phyloP scores from a whole-genome alignment of 495 filamentous ascomycete genomes.

The Cercophora sp. region DNA sequence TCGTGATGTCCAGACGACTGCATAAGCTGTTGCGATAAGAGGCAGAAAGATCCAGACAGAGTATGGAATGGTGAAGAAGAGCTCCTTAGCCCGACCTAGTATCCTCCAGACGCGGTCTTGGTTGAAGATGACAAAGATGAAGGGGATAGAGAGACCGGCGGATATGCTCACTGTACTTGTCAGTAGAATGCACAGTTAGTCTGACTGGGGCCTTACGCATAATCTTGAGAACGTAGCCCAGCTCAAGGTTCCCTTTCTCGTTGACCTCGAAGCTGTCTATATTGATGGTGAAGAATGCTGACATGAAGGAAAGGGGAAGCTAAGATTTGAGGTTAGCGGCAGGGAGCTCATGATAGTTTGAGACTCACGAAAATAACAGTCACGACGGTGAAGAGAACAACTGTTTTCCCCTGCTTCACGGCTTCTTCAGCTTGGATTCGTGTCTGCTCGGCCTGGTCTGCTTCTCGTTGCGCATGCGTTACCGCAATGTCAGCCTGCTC shows the following conservation, averaged over 20 bases:
- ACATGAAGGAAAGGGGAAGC: conserved; percentile 1
- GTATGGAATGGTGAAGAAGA: no score
- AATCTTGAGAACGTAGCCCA: not conserved
- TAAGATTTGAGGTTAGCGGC: not conserved
- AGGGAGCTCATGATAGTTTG: not conserved
- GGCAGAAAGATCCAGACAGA: no score
- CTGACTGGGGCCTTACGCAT: not conserved
- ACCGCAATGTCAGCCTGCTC: not conserved
- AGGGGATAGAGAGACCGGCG: not conserved
- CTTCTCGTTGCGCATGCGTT: not conserved
- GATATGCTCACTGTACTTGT: conserved; percentile 1
- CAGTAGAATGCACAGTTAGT: not conserved
- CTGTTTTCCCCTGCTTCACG: conserved; percentile 1
- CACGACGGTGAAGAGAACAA: not conserved
- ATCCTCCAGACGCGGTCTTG: not conserved
- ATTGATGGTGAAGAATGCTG: not conserved
- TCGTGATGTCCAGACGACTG: no score
- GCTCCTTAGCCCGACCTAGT: no score
- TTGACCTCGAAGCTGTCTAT: not conserved
- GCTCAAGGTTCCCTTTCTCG: not conserved
- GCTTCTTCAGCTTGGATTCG: not conserved
- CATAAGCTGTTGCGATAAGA: no score
- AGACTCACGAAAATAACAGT: not conserved
- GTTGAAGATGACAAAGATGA: conserved; percentile 6
- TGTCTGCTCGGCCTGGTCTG: not conserved